Conservation (phyloP, 2,329 filamentous ascomycete species). For the Nothopassalora personata region DNA sequence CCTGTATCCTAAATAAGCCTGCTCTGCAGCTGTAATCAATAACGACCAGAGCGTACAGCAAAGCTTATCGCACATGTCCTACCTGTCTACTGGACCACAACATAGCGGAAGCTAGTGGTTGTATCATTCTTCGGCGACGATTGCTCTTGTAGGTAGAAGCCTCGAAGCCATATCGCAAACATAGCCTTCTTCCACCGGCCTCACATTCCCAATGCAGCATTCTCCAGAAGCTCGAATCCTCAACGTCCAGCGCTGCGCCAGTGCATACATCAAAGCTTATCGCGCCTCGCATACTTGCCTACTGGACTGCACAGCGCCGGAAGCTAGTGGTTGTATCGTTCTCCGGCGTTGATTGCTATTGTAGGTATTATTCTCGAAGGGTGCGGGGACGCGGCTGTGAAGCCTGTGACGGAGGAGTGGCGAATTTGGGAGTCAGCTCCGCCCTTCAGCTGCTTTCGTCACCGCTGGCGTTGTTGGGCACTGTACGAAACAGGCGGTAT, state of each 20-base stretch:
- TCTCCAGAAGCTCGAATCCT: too few relatives aligned
- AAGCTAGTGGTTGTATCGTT: neutral
- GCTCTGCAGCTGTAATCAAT: neutral
- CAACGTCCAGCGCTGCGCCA: neutral
- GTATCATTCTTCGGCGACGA: neutral
- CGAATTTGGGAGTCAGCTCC: neutral
- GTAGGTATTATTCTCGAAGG: neutral
- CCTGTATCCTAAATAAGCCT: neutral
- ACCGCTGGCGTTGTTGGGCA: neutral
- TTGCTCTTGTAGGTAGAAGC: neutral
- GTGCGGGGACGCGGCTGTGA: neutral
- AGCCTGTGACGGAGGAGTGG: neutral
- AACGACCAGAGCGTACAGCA: neutral
- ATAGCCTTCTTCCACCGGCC: too few relatives aligned
- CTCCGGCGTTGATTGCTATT: neutral
- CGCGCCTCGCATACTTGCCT: neutral
- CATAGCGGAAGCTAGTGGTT: neutral
- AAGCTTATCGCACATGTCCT: neutral
- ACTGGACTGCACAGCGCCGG: neutral
- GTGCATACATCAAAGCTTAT: neutral
- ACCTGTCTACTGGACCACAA: neutral
- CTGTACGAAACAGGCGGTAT: neutral
- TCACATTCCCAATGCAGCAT: too few relatives aligned
- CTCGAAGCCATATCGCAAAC: neutral
- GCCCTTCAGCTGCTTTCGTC: neutral